Base-by-base conservation (phyloP, 2,329 filamentous ascomycete genomes). In the Ophidiomyces ophidiicola region DNA sequence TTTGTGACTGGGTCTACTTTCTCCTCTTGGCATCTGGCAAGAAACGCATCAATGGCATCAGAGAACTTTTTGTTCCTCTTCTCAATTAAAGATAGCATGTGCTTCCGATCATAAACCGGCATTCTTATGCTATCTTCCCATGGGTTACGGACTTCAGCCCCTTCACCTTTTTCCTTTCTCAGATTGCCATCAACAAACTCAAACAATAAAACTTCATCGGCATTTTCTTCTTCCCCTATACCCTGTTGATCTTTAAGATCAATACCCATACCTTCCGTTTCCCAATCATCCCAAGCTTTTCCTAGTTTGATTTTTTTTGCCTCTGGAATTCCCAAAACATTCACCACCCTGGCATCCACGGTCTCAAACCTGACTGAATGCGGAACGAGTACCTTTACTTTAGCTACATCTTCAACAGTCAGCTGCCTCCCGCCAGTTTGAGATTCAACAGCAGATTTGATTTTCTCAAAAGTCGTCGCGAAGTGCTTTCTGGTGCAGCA, bases 151-250 rank as follows among this genome's bases (percentile, higher is more conserved):
- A 15, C 3, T 7, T 21, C 11, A 3, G 31, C 33, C 0, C 71
- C 76, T 0, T 78, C 71, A 56, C 87, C 77, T 1, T 82, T 82
- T 54, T 92, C 79, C 28, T 82, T 71, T 62, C 87, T 94, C 48
- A 96, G 60, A 55, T 94, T 88, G 0, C 82, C 87, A 56, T 96
- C 90, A 12, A 93, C 63, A 49, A 92, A 96, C 56, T 96, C 90
- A 52, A 98, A 93, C 24, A 88, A 74, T 17, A 98, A 62, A 11
- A 94, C 80, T 50, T 93, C 78, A 36, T n/a, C n/a, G n/a, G n/a
- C n/a, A n/a, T 71, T 71, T 1, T 64, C 51, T 28, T 56, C 50
- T 4, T 51, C 50, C 20, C 59, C 59, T 23, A 55, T 53, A 24
- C 64, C 56, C 11, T 54, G 53, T 29, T 43, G 39, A 33, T 47